Evolutionary conservation across 306 rosid genomes (phyloP), one percentile per base, ranked within the genome.

Genomic region (Biancaea sappan): DNA sequence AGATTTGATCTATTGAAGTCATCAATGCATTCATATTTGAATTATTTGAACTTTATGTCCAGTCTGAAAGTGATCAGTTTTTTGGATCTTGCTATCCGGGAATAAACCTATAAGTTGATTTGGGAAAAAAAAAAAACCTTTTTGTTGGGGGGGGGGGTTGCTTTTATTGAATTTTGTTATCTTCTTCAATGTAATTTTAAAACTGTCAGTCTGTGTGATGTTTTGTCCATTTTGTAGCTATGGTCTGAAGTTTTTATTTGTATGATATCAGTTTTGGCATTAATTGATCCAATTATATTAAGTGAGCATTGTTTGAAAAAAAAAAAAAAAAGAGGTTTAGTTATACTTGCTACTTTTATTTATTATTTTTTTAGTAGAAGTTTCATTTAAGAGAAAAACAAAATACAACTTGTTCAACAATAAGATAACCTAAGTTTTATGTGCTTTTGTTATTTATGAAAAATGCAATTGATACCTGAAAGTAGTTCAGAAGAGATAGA

Each of bases 51-150:
- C 47, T 28, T 41, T 26, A 18, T 52, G 40, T 29, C 50, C n/a
- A 8, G 41, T 54, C 3, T 32, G 28, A n/a, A 35, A 56, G 28
- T 28, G 46, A 52, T 40, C 40, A 31, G 53, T 43, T 53, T 8
- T 64, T 72, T 52, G 46, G 67, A 46, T 28, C 48, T 61, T 78
- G 56, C 47, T 46, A 69, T 35, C 31, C 61, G 59, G 56, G 44
- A 59, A 32, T 38, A 40, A 13, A 9, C 31, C 53, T 38, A 5
- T 25, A 1, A 3, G 74, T 58, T 66, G 25, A 28, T 34, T 44
- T 26, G 79, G 56, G 31, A 26, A 4, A 7, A 4, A n/a, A n/a
- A n/a, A n/a, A n/a, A n/a, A n/a, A n/a, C n/a, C n/a, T n/a, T n/a
- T n/a, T n/a, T n/a, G n/a, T n/a, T n/a, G 0, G 46, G 3, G 53